A percentile compares a stretch with the other conserved stretches of the same genome.
Evolutionary conservation across 2,329 filamentous ascomycete species (phyloP).

Genomic region (Torrubiellomyces zombiae): DNA sequence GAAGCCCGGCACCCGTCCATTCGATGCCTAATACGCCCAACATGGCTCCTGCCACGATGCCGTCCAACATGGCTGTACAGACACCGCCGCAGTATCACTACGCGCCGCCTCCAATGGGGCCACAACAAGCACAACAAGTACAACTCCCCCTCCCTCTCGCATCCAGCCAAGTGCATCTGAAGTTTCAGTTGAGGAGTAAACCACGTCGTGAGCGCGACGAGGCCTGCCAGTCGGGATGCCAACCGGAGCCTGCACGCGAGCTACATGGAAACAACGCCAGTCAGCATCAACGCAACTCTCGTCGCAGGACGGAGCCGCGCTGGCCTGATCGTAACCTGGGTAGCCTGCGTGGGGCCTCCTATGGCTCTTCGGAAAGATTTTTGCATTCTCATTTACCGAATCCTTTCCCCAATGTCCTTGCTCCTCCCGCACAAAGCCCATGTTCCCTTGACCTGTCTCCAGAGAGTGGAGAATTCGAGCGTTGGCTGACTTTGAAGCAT

Average conservation of each 20-base stretch:
- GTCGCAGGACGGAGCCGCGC: slow-evolving; percentile 26
- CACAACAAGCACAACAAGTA: slow-evolving; percentile 48
- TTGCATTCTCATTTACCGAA: slow-evolving; percentile 4
- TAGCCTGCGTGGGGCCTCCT: slow-evolving; percentile 8
- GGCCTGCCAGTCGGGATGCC: slow-evolving; percentile 22
- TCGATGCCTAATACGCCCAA: slow-evolving; percentile 54
- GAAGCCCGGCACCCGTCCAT: slow-evolving; percentile 49
- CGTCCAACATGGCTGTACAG: slow-evolving; percentile 43
- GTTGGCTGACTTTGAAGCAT: slow-evolving; percentile 51
- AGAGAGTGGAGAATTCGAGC: slow-evolving; percentile 53
- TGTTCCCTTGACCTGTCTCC: slow-evolving; percentile 45
- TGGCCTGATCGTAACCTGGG: slow-evolving; percentile 12
- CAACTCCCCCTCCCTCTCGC: slow-evolving; percentile 24
- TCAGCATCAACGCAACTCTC: slow-evolving; percentile 23
- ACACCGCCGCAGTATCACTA: slow-evolving; percentile 46
- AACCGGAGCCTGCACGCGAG: slow-evolving; percentile 20
- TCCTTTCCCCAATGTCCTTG: slow-evolving; percentile 3
- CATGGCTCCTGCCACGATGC: slow-evolving; percentile 42
- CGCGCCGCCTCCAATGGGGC: slow-evolving; percentile 38
- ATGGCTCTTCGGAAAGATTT: slow-evolving; percentile 5
- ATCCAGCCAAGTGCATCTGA: slow-evolving; percentile 19
- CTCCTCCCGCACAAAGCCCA: slow-evolving; percentile 6
- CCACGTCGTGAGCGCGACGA: slow-evolving; percentile 30
- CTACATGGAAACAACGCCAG: slow-evolving; percentile 15
- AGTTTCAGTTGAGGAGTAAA: slow-evolving; percentile 27